Evolutionary conservation across 768 basidiomycete species (phyloP).

Genomic region (Cystofilobasidium capitatum): DNA sequence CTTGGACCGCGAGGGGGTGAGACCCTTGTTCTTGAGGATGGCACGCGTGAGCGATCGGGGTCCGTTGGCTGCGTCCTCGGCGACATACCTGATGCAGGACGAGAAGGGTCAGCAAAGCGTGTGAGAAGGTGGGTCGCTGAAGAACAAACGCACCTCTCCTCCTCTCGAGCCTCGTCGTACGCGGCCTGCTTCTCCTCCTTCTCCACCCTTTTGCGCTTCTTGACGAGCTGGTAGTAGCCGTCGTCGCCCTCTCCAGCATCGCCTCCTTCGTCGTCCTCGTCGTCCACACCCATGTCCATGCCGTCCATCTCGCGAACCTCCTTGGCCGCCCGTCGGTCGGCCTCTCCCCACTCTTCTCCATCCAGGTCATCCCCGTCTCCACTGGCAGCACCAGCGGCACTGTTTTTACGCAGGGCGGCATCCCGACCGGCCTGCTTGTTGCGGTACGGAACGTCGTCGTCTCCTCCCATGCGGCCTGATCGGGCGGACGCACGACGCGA

Average conservation of each 20-base stretch:
- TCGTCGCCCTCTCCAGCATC: slow-evolving; percentile 45
- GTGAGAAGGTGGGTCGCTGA: neutral
- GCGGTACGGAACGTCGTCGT: slow-evolving; percentile 88
- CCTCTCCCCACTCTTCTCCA: slow-evolving; percentile 36
- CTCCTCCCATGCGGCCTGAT: slow-evolving; percentile 64
- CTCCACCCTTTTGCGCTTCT: slow-evolving; percentile 57
- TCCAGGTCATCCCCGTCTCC: slow-evolving; percentile 33
- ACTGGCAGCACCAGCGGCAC: slow-evolving; percentile 57
- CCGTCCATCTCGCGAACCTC: slow-evolving; percentile 34
- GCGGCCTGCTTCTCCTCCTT: slow-evolving; percentile 72
- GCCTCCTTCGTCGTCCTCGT: slow-evolving; percentile 28
- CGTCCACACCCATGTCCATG: slow-evolving; percentile 38
- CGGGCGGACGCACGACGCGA: slow-evolving; percentile 66
- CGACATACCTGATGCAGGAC: slow-evolving; percentile 25
- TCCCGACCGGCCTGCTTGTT: slow-evolving; percentile 49
- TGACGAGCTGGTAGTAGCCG: slow-evolving; percentile 86
- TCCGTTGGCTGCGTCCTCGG: slow-evolving; percentile 47
- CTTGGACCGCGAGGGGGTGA: slow-evolving; percentile 82
- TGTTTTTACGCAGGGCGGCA: slow-evolving; percentile 44
- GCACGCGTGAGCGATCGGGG: slow-evolving; percentile 81
- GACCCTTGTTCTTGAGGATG: slow-evolving; percentile 86
- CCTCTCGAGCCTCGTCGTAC: slow-evolving; percentile 58
- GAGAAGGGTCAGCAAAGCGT: neutral
- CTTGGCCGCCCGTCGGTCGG: slow-evolving; percentile 28
- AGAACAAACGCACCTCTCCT: slow-evolving; percentile 48